Evolutionary conservation across 2,329 filamentous ascomycete genomes (phyloP), one percentile per base, ranked within the genome.

Genomic region (Penicillium sp.): DNA sequence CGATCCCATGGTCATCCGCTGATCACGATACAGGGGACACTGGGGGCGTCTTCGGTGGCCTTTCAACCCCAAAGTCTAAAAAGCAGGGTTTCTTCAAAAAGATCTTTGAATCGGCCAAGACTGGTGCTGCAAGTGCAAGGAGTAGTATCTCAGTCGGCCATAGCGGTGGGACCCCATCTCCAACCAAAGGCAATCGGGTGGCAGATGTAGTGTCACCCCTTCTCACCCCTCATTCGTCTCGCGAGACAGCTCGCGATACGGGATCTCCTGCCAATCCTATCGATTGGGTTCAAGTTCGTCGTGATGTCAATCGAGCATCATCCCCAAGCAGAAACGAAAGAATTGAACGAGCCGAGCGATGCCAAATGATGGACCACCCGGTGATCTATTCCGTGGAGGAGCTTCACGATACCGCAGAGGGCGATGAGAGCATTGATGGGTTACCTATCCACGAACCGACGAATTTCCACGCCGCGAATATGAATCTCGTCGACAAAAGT

Each of bases 251-350:
- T 13, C 82, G 84, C 52, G 91, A 95, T 16, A 89, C 89, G 82
- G 91, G 89, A 2, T 73, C 89, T 6, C 82, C 78, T 33, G 71
- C 76, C 64, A 78, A 74, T 53, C 63, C 71, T 23, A 77, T 90
- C 13, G 93, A 97, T 71, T 99, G 94, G 92, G 92, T 99, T n/a
- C 92, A 97, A 71, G 92, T 97, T 19, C 88, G 94, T 31, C 86
- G 94, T 42, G 95, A 99, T 73, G 89, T 99, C 43, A 97, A 99
- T 72, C 85, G 94, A 31, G 96, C 93, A 3, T 97, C 96, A 68
- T 94, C 93, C 0, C 80, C 97, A 33, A 96, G 92, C 73, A 88
- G 87, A 57, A 94, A 93, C 61, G 94, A 99, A 76, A 84, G 88
- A 18, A 81, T 86, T 34, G 94, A 99, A 70, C 82, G 93, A 50